phyloP scores from a whole-genome alignment of 164 flowering plant species.

The Umbilicus rupestris region DNA sequence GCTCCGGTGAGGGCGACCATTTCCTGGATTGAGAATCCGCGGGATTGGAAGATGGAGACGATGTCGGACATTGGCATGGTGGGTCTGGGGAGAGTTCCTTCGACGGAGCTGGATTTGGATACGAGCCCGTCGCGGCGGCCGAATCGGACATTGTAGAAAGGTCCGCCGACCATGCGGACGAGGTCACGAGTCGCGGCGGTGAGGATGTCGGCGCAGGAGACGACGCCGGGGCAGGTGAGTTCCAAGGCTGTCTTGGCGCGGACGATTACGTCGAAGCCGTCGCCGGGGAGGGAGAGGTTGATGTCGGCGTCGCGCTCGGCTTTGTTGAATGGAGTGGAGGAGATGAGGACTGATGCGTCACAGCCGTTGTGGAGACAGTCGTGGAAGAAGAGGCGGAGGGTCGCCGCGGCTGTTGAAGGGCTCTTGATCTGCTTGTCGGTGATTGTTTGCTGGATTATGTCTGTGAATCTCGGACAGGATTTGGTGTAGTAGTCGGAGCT shows the following conservation, averaged over 20 bases:
- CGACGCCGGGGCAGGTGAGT: conserved; percentile 55
- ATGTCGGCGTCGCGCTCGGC: conserved; percentile 75
- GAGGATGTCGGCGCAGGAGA: conserved; percentile 77
- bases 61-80: conserved; percentile 32
- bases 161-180: conserved; percentile 62
- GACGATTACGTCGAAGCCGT: conserved; percentile 57
- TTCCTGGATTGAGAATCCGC: conserved; percentile 38
- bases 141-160: conserved; percentile 38
- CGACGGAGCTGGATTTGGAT: conserved; percentile 32
- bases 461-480: conserved; percentile 35
- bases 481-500: conserved; percentile 29
- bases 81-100: conserved; percentile 35
- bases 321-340: conserved; percentile 38
- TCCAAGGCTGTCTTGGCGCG: conserved; percentile 73
- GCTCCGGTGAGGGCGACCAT: conserved; percentile 69
- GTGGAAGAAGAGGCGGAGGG: conserved; percentile 59
- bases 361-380: conserved; percentile 53
- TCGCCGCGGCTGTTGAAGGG: conserved; percentile 56
- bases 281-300: conserved; percentile 73
- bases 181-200: conserved; percentile 62
- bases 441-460: conserved; percentile 32
- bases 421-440: conserved; percentile 39
- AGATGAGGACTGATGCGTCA: conserved; percentile 54
- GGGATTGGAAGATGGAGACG: conserved; percentile 24
- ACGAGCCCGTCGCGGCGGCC: conserved; percentile 46